phyloP scores from a whole-genome alignment of 345 rosid genomes.

The Heritiera fomes region DNA sequence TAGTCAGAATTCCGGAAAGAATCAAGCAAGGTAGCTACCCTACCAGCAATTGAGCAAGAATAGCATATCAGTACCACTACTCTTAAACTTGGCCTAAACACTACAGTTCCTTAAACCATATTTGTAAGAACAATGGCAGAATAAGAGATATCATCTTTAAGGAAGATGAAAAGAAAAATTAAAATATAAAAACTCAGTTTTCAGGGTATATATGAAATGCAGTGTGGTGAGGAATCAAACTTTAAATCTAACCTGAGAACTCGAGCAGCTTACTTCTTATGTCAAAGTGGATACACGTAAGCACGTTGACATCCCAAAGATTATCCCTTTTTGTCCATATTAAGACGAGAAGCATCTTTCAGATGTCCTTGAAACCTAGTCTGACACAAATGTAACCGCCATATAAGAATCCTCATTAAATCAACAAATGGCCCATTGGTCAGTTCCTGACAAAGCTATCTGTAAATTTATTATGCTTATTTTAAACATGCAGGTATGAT shows the following conservation, averaged over 20 bases:
- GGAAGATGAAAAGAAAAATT: background rate
- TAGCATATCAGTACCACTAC: background rate
- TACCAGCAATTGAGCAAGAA: background rate
- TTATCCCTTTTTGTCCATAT: constrained; percentile 18
- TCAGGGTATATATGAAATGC: constrained; percentile 7
- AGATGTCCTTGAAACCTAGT: constrained; percentile 13
- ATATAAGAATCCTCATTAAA: constrained; percentile 18
- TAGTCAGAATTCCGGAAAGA: no score
- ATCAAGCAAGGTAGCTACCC: no score
- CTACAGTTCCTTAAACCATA: background rate
- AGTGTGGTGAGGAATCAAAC: background rate
- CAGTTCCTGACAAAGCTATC: background rate
- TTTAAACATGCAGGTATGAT: background rate
- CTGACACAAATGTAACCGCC: constrained; percentile 19
- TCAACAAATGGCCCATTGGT: constrained; percentile 7
- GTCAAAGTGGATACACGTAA: constrained; percentile 6
- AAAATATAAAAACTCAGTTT: background rate
- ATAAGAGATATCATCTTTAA: background rate
- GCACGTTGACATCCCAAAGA: background rate
- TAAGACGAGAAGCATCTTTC: constrained; percentile 13
- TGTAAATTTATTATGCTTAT: background rate
- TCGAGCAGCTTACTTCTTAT: background rate
- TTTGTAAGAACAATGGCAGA: background rate
- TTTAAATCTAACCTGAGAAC: constrained; percentile 1
- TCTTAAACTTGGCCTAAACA: constrained; percentile 8